These are phyloP conservation scores for Cephaloascus albidus DNA, from an alignment of 805 yeast genomes.

Conservation along the genomic window DNA sequence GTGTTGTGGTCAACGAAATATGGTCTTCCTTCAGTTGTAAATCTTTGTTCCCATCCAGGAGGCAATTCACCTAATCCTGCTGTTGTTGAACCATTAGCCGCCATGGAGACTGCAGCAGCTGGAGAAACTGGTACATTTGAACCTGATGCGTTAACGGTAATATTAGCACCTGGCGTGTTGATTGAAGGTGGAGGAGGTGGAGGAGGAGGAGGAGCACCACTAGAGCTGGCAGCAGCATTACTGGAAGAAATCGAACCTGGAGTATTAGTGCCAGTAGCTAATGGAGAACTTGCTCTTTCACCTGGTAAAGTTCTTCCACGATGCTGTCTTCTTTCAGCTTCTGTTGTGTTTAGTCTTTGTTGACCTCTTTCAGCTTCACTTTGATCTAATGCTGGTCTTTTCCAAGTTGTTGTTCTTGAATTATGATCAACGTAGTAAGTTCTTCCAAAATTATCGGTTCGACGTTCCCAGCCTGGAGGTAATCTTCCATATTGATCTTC, in stretches of 20 bases:
- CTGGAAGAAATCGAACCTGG: slow-evolving; percentile 38
- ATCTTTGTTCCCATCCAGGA: slow-evolving; percentile 98
- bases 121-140: slow-evolving; percentile 48
- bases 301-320: slow-evolving; percentile 87
- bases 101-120: slow-evolving; percentile 59
- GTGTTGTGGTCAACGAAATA: slow-evolving; percentile 98
- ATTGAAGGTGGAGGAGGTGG: slow-evolving; percentile 4
- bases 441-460: slow-evolving; percentile 95
- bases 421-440: slow-evolving; percentile 98
- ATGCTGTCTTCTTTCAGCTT: slow-evolving; percentile 85
- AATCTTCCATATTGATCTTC: slow-evolving; percentile 95
- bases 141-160: slow-evolving; percentile 32
- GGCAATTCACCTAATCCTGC: slow-evolving; percentile 96
- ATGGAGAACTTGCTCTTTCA: slow-evolving; percentile 9
- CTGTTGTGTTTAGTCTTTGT: slow-evolving; percentile 61
- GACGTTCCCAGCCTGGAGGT: slow-evolving; percentile 98
- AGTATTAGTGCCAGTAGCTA: slow-evolving; percentile 30
- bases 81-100: slow-evolving; percentile 81
- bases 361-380: slow-evolving; percentile 56
- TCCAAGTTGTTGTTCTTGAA: slow-evolving; percentile 98
- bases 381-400: slow-evolving; percentile 81
- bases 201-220: slow-evolving; percentile 27
- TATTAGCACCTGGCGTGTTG: slow-evolving; percentile 21
- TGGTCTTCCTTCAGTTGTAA: slow-evolving; percentile 96
- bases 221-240: slow-evolving; percentile 33